Base-by-base conservation (phyloP, 2,329 filamentous ascomycete species). In the Raffaelea albimanens region DNA sequence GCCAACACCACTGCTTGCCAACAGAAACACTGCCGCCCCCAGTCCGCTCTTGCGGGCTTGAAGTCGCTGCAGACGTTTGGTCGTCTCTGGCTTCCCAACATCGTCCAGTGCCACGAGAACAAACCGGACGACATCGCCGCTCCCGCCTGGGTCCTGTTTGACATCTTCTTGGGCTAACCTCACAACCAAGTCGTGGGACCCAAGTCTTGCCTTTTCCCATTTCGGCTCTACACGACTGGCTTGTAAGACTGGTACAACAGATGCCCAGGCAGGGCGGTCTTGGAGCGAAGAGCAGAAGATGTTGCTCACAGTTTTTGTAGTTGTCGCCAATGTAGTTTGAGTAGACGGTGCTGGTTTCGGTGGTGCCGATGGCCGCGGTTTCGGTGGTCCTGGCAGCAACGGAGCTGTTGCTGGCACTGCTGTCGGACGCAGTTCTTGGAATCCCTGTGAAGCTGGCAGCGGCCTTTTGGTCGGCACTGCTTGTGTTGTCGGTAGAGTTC, bases 131-230 rank as follows among this genome's bases (percentile, higher is more conserved):
- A 58, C 46, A 10, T 55, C 50, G 19, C 44, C 51, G 22, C 40
- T 16, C 34, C 13, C 29, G 20, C 16, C 40, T 11, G 40, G 14
- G 19, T 16, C 8, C 21, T 22, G 39, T 21, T 20, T 42, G 31
- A 11, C 22, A 19, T 7, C n/a, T 4, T 41, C 10, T 19, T 50
- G 25, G 9, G 51, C 33, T 19, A 71, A 46, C 4, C 61, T 60
- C 34, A 77, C 60, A 14, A 67, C 67, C 25, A 75, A 54, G 52
- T 77, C 74, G 51, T 75, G 68, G 2, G 62, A 65, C 16, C 60
- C 43, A 1, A 55, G 50, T 5, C 36, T 43, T 2, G 53, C 48
- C 33, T 46, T 50, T 16, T 51, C 44, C 40, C 56, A 55, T 4
- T 50, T 46, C 16, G 60, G 56, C 19, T 67, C 43, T 1, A 55